These are phyloP conservation scores for Trichopus zeylanicus DNA, from an alignment of 116 monocot genomes.

Conservation along the genomic window DNA sequence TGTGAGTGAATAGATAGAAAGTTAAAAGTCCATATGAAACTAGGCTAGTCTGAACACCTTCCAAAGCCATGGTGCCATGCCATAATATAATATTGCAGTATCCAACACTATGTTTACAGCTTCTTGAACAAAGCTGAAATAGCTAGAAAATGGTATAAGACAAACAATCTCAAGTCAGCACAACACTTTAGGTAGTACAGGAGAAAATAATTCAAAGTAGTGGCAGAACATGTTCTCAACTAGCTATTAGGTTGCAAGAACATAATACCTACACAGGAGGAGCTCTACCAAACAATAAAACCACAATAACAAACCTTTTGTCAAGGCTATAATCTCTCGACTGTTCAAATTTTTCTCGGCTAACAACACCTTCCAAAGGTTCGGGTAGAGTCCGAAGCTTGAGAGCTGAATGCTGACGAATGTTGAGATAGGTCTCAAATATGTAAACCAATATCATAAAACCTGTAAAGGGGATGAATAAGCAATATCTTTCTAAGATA, in stretches of 20 bases:
- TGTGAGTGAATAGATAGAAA: neutral
- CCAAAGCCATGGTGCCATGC: slow-evolving; percentile 88
- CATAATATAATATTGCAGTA: slow-evolving; percentile 65
- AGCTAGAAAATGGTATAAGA: slow-evolving; percentile 21
- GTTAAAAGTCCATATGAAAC: neutral
- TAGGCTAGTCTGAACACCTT: slow-evolving; percentile 29
- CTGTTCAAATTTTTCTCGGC: slow-evolving; percentile 76
- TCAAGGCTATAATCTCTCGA: slow-evolving; percentile 92
- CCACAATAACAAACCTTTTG: slow-evolving; percentile 54
- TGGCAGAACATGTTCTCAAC: neutral
- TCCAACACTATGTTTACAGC: slow-evolving; percentile 71
- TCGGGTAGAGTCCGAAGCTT: slow-evolving; percentile 74
- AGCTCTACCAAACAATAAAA: neutral
- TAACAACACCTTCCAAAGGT: slow-evolving; percentile 66
- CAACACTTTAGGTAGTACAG: neutral
- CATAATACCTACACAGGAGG: neutral
- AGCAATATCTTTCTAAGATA: neutral
- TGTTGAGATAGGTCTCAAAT: slow-evolving; percentile 94
- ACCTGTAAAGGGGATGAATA: slow-evolving; percentile 39
- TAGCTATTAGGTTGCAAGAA: neutral
- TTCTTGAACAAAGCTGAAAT: slow-evolving; percentile 81
- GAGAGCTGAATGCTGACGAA: slow-evolving; percentile 73
- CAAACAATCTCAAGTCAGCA: neutral
- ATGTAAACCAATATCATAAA: slow-evolving; percentile 85
- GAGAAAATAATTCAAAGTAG: neutral